These are phyloP conservation scores for Gentiana dahurica DNA, from an alignment of 257 asterid species.

Conservation along the genomic window DNA sequence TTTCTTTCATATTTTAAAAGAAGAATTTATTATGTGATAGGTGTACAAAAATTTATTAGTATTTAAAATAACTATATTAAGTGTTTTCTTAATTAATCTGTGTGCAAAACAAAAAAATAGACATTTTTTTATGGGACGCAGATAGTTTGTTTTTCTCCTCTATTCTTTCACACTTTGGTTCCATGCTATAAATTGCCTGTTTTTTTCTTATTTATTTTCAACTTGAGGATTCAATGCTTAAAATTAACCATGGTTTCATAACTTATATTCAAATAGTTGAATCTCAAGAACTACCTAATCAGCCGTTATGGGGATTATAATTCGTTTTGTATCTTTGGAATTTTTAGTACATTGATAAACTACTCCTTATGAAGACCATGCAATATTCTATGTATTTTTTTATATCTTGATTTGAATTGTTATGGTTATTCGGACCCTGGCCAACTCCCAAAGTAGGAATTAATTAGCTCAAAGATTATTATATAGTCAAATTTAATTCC, in stretches of 20 bases:
- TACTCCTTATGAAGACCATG: constrained; percentile 47
- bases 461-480: constrained; percentile 6
- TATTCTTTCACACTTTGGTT: no score
- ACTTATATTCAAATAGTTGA: constrained; percentile 35
- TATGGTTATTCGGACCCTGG: constrained; percentile 35
- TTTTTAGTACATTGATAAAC: constrained; percentile 5
- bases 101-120: no score
- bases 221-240: constrained; percentile 18
- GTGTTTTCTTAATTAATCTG: no score
- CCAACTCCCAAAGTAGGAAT: constrained; percentile 44
- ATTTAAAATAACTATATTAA: no score
- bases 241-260: constrained; percentile 20
- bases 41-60: no score
- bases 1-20: no score
- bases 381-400: constrained; percentile 35
- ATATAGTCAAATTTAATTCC: constrained; percentile 13
- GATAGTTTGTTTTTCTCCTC: no score
- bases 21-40: no score
- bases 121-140: no score
- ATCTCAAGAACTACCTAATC: constrained; percentile 56
- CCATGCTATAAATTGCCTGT: no score
- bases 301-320: constrained; percentile 42
- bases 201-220: constrained; percentile 4
- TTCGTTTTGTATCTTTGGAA: constrained; percentile 10
- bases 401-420: constrained; percentile 33